A percentile compares a stretch with the other conserved stretches of the same genome.
These are phyloP conservation scores for Globisporangium polare DNA, from an alignment of 352 stramenopile species.

Conservation along the genomic window DNA sequence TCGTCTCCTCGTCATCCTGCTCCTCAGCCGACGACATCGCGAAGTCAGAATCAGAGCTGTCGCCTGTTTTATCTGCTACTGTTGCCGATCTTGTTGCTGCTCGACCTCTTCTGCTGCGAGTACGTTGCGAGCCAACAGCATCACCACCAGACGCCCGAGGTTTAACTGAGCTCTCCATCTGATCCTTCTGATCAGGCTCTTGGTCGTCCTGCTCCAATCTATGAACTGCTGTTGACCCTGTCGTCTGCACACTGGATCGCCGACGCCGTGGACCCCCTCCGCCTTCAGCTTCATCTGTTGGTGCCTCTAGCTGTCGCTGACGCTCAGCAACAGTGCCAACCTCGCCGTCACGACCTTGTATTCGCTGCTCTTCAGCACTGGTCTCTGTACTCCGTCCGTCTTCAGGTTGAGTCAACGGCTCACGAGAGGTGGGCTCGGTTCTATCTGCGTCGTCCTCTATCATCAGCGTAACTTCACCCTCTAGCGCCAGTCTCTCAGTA, in stretches of 20 bases:
- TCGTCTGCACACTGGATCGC: not conserved
- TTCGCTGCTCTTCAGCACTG: not conserved
- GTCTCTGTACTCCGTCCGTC: conserved; percentile 9
- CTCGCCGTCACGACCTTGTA: not conserved
- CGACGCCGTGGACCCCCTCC: not conserved
- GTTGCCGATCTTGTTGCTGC: not conserved
- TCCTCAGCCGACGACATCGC: conserved; percentile 19
- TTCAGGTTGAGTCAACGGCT: too few relatives aligned
- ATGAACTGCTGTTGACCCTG: not conserved
- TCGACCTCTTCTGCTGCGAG: conserved; percentile 16
- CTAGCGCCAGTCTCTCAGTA: not conserved
- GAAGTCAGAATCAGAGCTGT: conserved; percentile 40
- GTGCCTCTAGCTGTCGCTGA: not conserved
- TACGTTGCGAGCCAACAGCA: too few relatives aligned
- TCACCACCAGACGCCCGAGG: not conserved
- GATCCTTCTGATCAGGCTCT: not conserved
- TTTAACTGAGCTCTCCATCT: not conserved
- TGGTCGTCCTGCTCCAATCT: not conserved
- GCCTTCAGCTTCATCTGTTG: not conserved
- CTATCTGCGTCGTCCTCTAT: conserved; percentile 8
- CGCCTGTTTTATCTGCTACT: conserved; percentile 12
- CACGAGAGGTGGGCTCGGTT: conserved; percentile 18
- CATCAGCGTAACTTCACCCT: not conserved
- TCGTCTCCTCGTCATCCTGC: conserved; percentile 88
- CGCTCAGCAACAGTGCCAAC: not conserved